Percentiles rank a stretch among this genome's conserved stretches.
These are phyloP conservation scores for Gymnopus androsaceus DNA, from an alignment of 1,284 basidiomycete species.

Conservation along the genomic window DNA sequence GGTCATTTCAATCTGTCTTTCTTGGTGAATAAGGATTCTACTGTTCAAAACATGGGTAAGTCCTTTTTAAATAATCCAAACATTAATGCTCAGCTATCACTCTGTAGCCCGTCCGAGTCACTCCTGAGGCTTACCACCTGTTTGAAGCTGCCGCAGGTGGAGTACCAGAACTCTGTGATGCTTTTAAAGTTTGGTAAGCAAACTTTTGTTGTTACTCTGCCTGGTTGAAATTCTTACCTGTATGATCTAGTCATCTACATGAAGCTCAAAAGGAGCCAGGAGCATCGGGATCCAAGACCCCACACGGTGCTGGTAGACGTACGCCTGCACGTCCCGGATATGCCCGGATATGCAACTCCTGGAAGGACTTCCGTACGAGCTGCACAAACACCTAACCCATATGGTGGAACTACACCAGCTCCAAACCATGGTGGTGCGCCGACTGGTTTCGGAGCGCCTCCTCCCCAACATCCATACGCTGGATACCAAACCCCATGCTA, in stretches of 20 bases:
- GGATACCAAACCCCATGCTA: conserved; percentile 67
- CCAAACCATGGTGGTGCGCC: conserved; percentile 35
- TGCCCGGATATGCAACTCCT: conserved; percentile 73
- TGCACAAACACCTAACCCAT: conserved; percentile 31
- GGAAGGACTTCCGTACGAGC: conserved; percentile 78
- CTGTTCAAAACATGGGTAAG: conserved; percentile 91
- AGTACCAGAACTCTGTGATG: conserved; percentile 90
- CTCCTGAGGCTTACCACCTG: conserved; percentile 88
- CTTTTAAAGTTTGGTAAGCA: conserved; percentile 87
- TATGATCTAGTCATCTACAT: conserved; percentile 62
- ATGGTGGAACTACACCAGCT: conserved; percentile 54
- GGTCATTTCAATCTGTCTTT: conserved; percentile 96
- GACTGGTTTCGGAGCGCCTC: too few relatives aligned
- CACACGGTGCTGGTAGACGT: conserved; percentile 72
- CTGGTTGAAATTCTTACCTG: conserved; percentile 19
- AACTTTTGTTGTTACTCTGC: neutral
- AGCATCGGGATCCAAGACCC: conserved; percentile 84
- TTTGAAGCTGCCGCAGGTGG: conserved; percentile 87
- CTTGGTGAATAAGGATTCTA: conserved; percentile 87
- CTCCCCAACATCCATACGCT: conserved; percentile 39
- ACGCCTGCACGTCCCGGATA: conserved; percentile 78
- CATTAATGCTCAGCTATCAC: conserved; percentile 17
- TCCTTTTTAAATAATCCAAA: conserved; percentile 7
- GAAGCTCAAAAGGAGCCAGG: conserved; percentile 73
- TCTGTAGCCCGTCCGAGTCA: conserved; percentile 79